Base-by-base conservation (phyloP, 2,329 filamentous ascomycete species). In the Massarina eburnea region DNA sequence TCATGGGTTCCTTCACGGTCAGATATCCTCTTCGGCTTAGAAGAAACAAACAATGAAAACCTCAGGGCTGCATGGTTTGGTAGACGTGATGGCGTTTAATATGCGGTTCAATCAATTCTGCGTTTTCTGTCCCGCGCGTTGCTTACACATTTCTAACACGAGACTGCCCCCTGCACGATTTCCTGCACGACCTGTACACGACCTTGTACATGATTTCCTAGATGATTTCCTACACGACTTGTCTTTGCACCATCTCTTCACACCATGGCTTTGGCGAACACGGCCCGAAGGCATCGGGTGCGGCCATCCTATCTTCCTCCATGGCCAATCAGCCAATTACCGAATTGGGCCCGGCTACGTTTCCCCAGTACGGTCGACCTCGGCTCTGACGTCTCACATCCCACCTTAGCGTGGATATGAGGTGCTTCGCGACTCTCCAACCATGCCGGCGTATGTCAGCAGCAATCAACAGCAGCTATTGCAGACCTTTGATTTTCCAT, bases 11-110 rank as follows among this genome's bases (percentile, higher is more conserved):
- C 64, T 67, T 68, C 63, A 61, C 55, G 62, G 64, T 68, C 65
- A 58, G 60, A 67, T 64, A 64, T 62, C 66, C 62, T 63, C 59
- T 65, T 62, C 62, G 57, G 59, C 57, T 59, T 67, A 67, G 64
- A 66, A 66, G 62, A 66, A 70, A 66, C 58, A 59, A 58, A 59
- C 64, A 65, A 66, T 64, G 59, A 68, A 67, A 68, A 65, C 60
- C 57, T 64, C 59, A 64, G 53, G 59, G 63, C 61, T 66, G 50
- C 61, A 62, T 58, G 51, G 53, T 57, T 38, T 48, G 42, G 24
- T 62, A 61, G 58, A 61, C 57, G 54, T 64, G 63, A 64, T 59
- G 62, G 62, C 58, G 62, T 64, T 61, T 49, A 51, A 54, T 32
- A 38, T 46, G 51, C 27, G 27, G 27, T 30, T 55, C 52, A 62